Percentiles rank a stretch among this genome's conserved stretches.
Evolutionary conservation across 176 grass and related monocot genomes (phyloP).

Genomic region (Tillandsia leiboldiana): DNA sequence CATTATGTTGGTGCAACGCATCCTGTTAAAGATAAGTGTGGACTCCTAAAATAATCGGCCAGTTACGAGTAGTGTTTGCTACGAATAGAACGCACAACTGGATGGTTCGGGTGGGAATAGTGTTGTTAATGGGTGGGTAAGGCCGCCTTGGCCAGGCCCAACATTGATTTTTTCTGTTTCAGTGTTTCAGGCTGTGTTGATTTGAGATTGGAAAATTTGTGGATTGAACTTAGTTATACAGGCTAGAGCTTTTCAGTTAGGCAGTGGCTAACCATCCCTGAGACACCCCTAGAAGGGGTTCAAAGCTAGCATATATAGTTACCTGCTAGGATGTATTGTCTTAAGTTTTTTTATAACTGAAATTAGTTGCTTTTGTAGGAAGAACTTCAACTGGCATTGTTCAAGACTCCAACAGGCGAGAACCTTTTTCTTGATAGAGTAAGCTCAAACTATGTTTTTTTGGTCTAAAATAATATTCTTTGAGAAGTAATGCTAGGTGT

Average conservation of each 20-base stretch:
- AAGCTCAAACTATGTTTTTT: conserved; percentile 12
- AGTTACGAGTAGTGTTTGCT: too few relatives aligned
- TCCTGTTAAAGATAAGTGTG: too few relatives aligned
- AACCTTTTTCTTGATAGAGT: conserved; percentile 92
- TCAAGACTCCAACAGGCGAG: conserved; percentile 45
- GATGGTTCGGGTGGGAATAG: not conserved
- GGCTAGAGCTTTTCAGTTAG: not conserved
- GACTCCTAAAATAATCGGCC: too few relatives aligned
- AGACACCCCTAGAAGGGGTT: too few relatives aligned
- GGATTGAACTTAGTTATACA: not conserved
- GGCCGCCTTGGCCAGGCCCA: too few relatives aligned
- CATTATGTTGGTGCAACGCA: too few relatives aligned
- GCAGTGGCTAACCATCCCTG: not conserved
- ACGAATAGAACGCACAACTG: not conserved
- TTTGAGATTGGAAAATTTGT: not conserved
- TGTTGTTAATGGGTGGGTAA: not conserved
- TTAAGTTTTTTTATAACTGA: too few relatives aligned
- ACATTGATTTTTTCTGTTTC: too few relatives aligned
- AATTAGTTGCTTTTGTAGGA: conserved; percentile 33
- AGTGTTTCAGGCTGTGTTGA: not conserved
- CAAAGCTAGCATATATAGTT: too few relatives aligned
- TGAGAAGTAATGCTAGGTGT: not conserved
- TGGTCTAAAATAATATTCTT: conserved; percentile 7
- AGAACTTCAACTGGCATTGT: conserved; percentile 73
- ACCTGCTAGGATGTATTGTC: too few relatives aligned